phyloP scores from a whole-genome alignment of 1,139 yeast species.

The Geotrichum macrosporum region DNA sequence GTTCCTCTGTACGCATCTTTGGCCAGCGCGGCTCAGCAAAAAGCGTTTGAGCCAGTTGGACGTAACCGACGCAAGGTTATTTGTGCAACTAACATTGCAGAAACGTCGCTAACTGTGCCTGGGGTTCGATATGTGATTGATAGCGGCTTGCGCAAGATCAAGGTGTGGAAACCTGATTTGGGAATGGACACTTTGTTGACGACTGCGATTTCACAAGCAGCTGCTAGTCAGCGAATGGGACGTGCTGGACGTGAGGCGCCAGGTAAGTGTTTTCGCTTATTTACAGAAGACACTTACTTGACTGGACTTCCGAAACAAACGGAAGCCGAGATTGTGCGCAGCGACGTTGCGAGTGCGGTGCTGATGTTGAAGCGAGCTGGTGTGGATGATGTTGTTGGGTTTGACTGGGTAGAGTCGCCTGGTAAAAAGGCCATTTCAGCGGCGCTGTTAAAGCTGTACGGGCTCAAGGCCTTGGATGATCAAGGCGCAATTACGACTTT shows the following conservation, averaged over 20 bases:
- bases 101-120: slow-evolving; percentile 91
- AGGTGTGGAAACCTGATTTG: slow-evolving; percentile 88
- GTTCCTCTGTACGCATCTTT: slow-evolving; percentile 90
- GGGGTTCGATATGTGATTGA: slow-evolving; percentile 95
- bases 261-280: slow-evolving; percentile 85
- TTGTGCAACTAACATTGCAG: slow-evolving; percentile 92
- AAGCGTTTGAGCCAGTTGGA: slow-evolving; percentile 62
- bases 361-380: slow-evolving; percentile 78
- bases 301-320: slow-evolving; percentile 64
- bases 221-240: slow-evolving; percentile 94
- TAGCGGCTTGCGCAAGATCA: slow-evolving; percentile 85
- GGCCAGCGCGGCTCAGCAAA: slow-evolving; percentile 76
- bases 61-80: slow-evolving; percentile 71
- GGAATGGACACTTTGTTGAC: slow-evolving; percentile 89
- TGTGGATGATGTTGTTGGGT: slow-evolving; percentile 73
- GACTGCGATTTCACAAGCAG: slow-evolving; percentile 88
- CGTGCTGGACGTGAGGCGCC: slow-evolving; percentile 97
- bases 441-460: slow-evolving; percentile 73
- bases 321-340: slow-evolving; percentile 86
- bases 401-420: slow-evolving; percentile 94
- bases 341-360: slow-evolving; percentile 80
- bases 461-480: slow-evolving; percentile 74
- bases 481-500: slow-evolving; percentile 67
- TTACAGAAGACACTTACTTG: slow-evolving; percentile 64
- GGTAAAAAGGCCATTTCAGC: slow-evolving; percentile 70